A percentile compares a stretch with the other conserved stretches of the same genome.
Evolutionary conservation across 306 rosid genomes (phyloP).

Genomic region (Malus domestica): ASM211411v1 NC_041795.1:27848501-27849000

Average conservation of each 20-base stretch:
- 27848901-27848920: not conserved
- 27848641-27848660: constrained; percentile 78
- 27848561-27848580: constrained; percentile 58
- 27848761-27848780: constrained; percentile 73
- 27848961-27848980: constrained; percentile 83
- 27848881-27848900: not conserved
- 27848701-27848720: constrained; percentile 79
- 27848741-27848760: constrained; percentile 66
- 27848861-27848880: constrained; percentile 12
- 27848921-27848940: not conserved
- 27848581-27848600: constrained; percentile 87
- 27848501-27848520: constrained; percentile 68
- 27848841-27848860: constrained; percentile 22
- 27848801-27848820: constrained; percentile 59
- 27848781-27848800: constrained; percentile 45
- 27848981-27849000: constrained; percentile 88
- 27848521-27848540: constrained; percentile 84
- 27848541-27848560: constrained; percentile 94
- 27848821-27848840: constrained; percentile 73
- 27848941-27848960: not conserved
- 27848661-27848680: constrained; percentile 84
- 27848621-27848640: constrained; percentile 70
- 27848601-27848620: constrained; percentile 59
- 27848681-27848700: constrained; percentile 66
- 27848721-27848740: constrained; percentile 72